A percentile compares a stretch with the other conserved stretches of the same genome.
Evolutionary conservation across 2,329 filamentous ascomycete genomes (phyloP).

Genomic region (Pezicula radicicola): DNA sequence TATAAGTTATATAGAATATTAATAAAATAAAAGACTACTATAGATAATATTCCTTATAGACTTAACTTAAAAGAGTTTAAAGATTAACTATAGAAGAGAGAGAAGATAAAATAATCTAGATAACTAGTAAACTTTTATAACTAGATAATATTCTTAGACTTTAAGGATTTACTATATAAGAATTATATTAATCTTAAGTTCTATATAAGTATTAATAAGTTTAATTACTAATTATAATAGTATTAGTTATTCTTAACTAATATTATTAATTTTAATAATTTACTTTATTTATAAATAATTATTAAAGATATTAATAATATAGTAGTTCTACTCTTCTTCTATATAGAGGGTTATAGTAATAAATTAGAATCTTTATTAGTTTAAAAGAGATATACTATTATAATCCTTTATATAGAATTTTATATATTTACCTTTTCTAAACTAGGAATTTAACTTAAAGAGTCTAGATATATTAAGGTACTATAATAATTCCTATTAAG

Average conservation of each 20-base stretch:
- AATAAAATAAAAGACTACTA: conserved; percentile 3
- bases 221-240: background rate
- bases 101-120: conserved; percentile 3
- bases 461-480: conserved; percentile 2
- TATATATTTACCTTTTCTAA: conserved; percentile 2
- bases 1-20: conserved; percentile 1
- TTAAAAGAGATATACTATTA: conserved; percentile 4
- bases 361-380: conserved; percentile 14
- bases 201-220: conserved; percentile 1
- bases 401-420: too few relatives aligned
- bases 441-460: background rate
- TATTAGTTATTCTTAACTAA: conserved; percentile 5
- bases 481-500: background rate
- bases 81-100: conserved; percentile 6
- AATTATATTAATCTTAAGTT: conserved; percentile 1
- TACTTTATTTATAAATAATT: conserved; percentile 18
- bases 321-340: conserved; percentile 20
- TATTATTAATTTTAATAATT: conserved; percentile 4
- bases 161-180: conserved; percentile 2
- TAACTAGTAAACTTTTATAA: conserved; percentile 1
- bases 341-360: conserved; percentile 17
- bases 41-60: conserved; percentile 2
- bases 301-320: conserved; percentile 18
- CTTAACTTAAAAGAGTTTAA: conserved; percentile 1
- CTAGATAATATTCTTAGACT: conserved; percentile 16